Conservation (phyloP, 208 protist genomes). For the Phytomonas serpens region DNA sequence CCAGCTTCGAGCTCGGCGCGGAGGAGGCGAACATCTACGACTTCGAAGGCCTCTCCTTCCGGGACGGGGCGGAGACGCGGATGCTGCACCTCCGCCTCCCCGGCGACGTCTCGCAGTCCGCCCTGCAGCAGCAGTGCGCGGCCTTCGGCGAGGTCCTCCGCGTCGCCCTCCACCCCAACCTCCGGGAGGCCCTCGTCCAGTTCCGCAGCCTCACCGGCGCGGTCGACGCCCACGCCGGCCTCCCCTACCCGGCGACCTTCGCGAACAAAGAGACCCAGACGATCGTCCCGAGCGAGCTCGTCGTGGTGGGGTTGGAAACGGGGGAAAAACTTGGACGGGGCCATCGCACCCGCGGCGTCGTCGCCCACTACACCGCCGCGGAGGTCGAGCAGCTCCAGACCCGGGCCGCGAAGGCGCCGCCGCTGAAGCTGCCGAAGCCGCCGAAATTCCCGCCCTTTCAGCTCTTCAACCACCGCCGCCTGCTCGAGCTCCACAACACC, state of each 20-base stretch:
- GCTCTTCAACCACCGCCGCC: slow-evolving; percentile 73
- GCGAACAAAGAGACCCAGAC: slow-evolving; percentile 51
- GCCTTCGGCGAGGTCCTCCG: slow-evolving; percentile 66
- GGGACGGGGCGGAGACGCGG: slow-evolving; percentile 51
- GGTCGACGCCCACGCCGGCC: slow-evolving; percentile 65
- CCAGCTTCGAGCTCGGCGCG: slow-evolving; percentile 91
- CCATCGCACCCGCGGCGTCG: slow-evolving; percentile 60
- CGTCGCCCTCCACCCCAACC: slow-evolving; percentile 75
- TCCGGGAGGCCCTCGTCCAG: slow-evolving; percentile 74
- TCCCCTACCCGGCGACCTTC: slow-evolving; percentile 59
- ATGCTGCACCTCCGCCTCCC: slow-evolving; percentile 60
- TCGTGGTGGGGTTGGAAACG: slow-evolving; percentile 52
- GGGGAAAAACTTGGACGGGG: slow-evolving; percentile 82
- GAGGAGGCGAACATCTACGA: slow-evolving; percentile 93
- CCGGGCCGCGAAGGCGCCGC: slow-evolving; percentile 38
- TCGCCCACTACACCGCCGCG: slow-evolving; percentile 52
- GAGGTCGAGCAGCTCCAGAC: slow-evolving; percentile 57
- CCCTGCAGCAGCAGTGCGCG: slow-evolving; percentile 61
- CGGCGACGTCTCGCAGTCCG: slow-evolving; percentile 44
- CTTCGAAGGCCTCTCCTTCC: slow-evolving; percentile 94
- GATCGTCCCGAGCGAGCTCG: slow-evolving; percentile 77
- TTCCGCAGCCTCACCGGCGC: slow-evolving; percentile 71
- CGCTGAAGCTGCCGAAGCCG: slow-evolving; percentile 51
- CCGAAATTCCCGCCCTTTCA: slow-evolving; percentile 71
- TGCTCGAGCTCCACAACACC: slow-evolving; percentile 76